A percentile compares a stretch with the other conserved stretches of the same genome.
These are phyloP conservation scores for Aegilops speltoides DNA, from an alignment of 176 grass and related monocot genomes.

Conservation along the genomic window DNA sequence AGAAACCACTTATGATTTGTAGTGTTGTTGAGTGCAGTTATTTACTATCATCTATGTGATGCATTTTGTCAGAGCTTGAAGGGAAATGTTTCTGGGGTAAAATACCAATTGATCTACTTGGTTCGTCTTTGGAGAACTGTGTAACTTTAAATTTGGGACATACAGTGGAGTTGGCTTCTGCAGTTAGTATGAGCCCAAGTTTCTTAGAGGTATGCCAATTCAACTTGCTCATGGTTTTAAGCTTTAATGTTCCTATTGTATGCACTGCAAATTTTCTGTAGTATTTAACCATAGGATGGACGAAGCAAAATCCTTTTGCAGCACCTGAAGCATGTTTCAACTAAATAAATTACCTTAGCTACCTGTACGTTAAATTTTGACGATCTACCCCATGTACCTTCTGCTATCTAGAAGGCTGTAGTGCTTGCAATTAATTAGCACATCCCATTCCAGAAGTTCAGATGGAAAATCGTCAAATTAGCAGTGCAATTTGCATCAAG, in stretches of 20 bases:
- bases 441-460: background rate
- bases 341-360: background rate
- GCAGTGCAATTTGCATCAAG: background rate
- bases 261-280: background rate
- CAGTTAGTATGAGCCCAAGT: conserved; percentile 69
- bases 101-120: conserved; percentile 82
- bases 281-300: background rate
- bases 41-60: conserved; percentile 23
- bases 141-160: conserved; percentile 83
- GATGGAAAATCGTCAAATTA: background rate
- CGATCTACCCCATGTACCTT: background rate
- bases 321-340: background rate
- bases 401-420: background rate
- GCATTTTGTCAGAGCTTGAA: conserved; percentile 65
- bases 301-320: background rate
- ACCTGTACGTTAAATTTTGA: background rate
- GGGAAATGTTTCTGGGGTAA: conserved; percentile 88
- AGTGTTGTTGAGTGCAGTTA: conserved; percentile 29
- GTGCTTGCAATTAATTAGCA: conserved; percentile 4
- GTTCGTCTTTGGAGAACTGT: conserved; percentile 81
- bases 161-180: conserved; percentile 68
- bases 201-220: conserved; percentile 75
- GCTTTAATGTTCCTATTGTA: background rate
- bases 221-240: conserved; percentile 24
- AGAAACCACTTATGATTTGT: conserved; percentile 12